Evolutionary conservation across 352 stramenopile genomes (phyloP).

Genomic region (Phytophthora tubulina): DNA sequence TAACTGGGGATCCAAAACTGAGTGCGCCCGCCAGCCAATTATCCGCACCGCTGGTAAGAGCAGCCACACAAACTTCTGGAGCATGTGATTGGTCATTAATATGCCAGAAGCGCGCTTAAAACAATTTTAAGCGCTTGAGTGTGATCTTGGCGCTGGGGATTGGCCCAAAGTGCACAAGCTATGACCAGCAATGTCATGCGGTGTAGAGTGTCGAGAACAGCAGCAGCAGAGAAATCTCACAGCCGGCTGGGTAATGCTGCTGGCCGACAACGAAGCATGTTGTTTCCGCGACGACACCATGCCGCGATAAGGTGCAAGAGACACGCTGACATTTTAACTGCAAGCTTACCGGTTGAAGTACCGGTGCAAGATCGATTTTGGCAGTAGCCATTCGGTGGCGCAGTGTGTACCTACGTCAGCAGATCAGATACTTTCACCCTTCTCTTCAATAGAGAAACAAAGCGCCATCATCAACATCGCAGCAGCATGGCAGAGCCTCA

Average conservation of each 20-base stretch:
- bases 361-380: constrained; percentile 14
- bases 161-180: not conserved
- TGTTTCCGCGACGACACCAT: too few relatives aligned
- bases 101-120: constrained; percentile 14
- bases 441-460: constrained; percentile 17
- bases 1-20: constrained; percentile 47
- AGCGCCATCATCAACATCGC: constrained; percentile 2
- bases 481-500: constrained; percentile 79
- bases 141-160: not conserved
- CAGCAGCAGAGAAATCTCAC: not conserved
- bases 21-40: constrained; percentile 37
- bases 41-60: constrained; percentile 16
- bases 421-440: constrained; percentile 16
- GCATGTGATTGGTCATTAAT: not conserved
- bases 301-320: not conserved
- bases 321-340: not conserved
- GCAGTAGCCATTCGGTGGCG: constrained; percentile 22
- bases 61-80: constrained; percentile 23
- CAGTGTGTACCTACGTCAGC: too few relatives aligned
- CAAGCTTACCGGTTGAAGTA: constrained; percentile 17
- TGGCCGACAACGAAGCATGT: not conserved
- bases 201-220: constrained; percentile 4
- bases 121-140: not conserved
- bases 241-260: not conserved
- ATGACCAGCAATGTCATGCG: too few relatives aligned